Evolutionary conservation across 73 alveolate species (phyloP), one percentile per base, ranked within the genome.

Genomic region (Symbiodinium pilosum): DNA sequence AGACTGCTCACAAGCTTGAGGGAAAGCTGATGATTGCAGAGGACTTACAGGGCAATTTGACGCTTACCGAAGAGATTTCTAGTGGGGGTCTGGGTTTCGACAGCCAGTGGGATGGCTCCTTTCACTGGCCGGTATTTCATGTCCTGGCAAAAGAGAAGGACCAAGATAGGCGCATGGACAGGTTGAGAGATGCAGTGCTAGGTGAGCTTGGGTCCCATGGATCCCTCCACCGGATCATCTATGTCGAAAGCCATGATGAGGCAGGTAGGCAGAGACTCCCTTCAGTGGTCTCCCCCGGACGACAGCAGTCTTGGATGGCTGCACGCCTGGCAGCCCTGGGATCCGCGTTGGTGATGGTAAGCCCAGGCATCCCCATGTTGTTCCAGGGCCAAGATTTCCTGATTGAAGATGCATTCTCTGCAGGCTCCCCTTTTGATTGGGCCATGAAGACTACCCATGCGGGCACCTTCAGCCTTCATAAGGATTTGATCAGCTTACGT

Each of bases 361-460:
- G 96, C 52, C 96, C 96, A 14, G 96, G 96, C 32, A 91, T 91
- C 38, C 96, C 96, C 26, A 36, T 91, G 96, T 44, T 91, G 6
- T 91, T 91, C n/a, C 96, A 91, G 84, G 96, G 96, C 43, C 96
- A 91, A 32, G 96, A 91, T 40, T 91, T 91, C 77, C 68, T 69
- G 51, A 28, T 69, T 1, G 77, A 69, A 43, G 54, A 68, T 32
- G 81, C 88, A 0, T 91, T 91, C 52, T 69, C 96, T 43, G 96
- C 96, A 28, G 52, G 36, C 28, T 54, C 77, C 34, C 88, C 96
- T 28, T 42, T 69, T 41, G 77, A 91, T 18, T 91, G 96, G 96
- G 38, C 26, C 28, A 43, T 68, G 39, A 69, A 69, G 88, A 14
- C 54, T 7, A 42, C 96, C 41, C 87, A 91, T n/a, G 73, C 54